Percentiles rank a stretch among this genome's conserved stretches.
phyloP scores from a whole-genome alignment of 2,329 filamentous ascomycete species.

The Cylindrodendrum hubeiense region DNA sequence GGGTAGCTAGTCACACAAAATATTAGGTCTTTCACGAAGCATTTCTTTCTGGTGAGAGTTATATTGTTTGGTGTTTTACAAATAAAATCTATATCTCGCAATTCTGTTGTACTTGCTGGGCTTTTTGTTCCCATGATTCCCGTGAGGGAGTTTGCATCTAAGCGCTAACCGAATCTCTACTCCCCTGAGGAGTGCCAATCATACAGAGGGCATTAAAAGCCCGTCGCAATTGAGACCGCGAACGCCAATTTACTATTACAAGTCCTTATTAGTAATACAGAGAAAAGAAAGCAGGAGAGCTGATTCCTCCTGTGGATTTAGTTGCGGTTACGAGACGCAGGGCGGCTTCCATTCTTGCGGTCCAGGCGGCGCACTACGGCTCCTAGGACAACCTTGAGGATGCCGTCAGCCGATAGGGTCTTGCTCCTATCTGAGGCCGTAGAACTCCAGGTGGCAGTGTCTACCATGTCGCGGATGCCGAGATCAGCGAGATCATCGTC shows the following conservation, averaged over 20 bases:
- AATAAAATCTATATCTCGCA: not conserved
- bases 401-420: conserved; percentile 73
- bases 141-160: not conserved
- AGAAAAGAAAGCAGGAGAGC: not conserved
- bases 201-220: not conserved
- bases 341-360: conserved; percentile 37
- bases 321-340: conserved; percentile 17
- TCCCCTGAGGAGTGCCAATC: not conserved
- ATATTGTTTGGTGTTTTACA: not conserved
- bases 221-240: not conserved
- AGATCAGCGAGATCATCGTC: conserved; percentile 76
- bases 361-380: conserved; percentile 70
- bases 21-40: not conserved
- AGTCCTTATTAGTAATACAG: not conserved
- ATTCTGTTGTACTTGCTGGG: not conserved
- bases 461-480: conserved; percentile 86
- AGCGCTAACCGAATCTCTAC: not conserved
- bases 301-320: not conserved
- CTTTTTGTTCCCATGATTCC: not conserved
- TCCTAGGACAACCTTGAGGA: conserved; percentile 87
- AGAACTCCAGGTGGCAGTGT: conserved; percentile 82
- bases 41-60: not conserved
- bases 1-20: not conserved
- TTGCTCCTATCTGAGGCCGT: conserved; percentile 53
- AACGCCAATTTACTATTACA: not conserved